A percentile compares a stretch with the other conserved stretches of the same genome.
Conservation (phyloP, 1,139 yeast species). For the Candida sojae region DNA sequence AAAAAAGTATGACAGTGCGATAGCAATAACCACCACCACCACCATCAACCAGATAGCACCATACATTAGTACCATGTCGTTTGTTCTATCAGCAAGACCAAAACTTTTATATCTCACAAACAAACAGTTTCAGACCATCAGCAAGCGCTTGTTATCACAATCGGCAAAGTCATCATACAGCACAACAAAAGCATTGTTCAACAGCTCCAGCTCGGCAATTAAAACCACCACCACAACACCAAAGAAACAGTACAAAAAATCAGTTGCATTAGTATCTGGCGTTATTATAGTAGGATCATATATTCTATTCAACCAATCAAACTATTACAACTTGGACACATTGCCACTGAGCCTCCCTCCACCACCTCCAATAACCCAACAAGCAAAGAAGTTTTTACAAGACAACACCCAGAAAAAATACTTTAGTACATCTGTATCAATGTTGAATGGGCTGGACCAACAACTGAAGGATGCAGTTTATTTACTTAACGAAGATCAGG, state of each 20-base stretch:
- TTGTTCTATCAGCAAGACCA: slow-evolving; percentile 18
- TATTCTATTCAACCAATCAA: slow-evolving; percentile 41
- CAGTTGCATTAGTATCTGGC: slow-evolving; percentile 48
- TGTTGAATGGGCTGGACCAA: slow-evolving; percentile 42
- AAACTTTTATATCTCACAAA: slow-evolving; percentile 18
- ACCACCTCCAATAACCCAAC: slow-evolving; percentile 1
- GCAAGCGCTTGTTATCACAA: slow-evolving; percentile 15
- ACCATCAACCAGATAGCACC: background rate
- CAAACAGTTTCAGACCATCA: slow-evolving; percentile 17
- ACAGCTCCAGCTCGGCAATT: slow-evolving; percentile 6
- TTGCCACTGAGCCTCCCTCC: slow-evolving; percentile 25
- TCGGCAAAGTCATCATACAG: slow-evolving; percentile 8
- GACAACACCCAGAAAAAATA: slow-evolving; percentile 21
- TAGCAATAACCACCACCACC: background rate
- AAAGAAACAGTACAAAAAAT: slow-evolving; percentile 22
- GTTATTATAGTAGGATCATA: slow-evolving; percentile 48
- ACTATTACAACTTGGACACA: slow-evolving; percentile 46
- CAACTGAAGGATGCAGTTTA: slow-evolving; percentile 47
- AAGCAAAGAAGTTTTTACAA: slow-evolving; percentile 2
- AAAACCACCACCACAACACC: slow-evolving; percentile 3
- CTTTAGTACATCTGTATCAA: slow-evolving; percentile 48
- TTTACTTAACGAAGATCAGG: slow-evolving; percentile 72
- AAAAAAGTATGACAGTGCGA: too few species aligned
- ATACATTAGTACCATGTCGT: slow-evolving; percentile 12
- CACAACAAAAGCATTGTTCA: slow-evolving; percentile 6